These are phyloP conservation scores for Phytophthora rubi DNA, from an alignment of 352 stramenopile species.

Conservation along the genomic window DNA sequence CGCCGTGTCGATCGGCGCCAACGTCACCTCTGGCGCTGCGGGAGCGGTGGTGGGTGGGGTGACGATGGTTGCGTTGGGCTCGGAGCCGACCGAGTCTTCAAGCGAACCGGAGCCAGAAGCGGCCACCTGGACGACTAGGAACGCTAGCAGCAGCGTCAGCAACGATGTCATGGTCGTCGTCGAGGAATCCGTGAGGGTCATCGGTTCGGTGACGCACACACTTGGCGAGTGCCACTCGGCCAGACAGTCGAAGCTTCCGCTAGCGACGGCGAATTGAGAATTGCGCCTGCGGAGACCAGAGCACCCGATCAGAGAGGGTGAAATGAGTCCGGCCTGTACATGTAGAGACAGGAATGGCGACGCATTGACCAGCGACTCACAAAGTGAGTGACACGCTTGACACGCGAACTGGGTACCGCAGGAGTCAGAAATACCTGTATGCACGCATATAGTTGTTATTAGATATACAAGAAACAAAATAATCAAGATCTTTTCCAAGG, in stretches of 20 bases:
- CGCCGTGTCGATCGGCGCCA: conserved; percentile 42
- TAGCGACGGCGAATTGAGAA: conserved; percentile 15
- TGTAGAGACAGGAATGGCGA: conserved; percentile 22
- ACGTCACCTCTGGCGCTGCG: conserved; percentile 12
- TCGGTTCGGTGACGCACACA: background rate
- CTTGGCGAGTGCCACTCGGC: background rate
- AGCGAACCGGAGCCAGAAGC: conserved; percentile 29
- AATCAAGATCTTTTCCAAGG: background rate
- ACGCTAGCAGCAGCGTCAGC: conserved; percentile 22
- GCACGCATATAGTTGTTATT: conserved; percentile 10
- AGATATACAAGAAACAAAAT: background rate
- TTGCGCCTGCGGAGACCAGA: conserved; percentile 24
- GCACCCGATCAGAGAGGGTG: conserved; percentile 34
- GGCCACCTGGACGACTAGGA: conserved; percentile 9
- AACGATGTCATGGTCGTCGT: conserved; percentile 17
- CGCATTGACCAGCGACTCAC: conserved; percentile 18
- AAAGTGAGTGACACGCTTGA: conserved; percentile 9
- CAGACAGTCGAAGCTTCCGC: background rate
- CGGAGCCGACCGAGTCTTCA: conserved; percentile 6
- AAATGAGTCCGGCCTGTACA: background rate
- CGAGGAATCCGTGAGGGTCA: background rate
- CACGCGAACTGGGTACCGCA: background rate
- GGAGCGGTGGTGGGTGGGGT: background rate
- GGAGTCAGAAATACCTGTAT: conserved; percentile 16
- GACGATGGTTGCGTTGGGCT: conserved; percentile 1